These are phyloP conservation scores for Psilocybe sp. DNA, from an alignment of 768 basidiomycete genomes.

Conservation along the genomic window DNA sequence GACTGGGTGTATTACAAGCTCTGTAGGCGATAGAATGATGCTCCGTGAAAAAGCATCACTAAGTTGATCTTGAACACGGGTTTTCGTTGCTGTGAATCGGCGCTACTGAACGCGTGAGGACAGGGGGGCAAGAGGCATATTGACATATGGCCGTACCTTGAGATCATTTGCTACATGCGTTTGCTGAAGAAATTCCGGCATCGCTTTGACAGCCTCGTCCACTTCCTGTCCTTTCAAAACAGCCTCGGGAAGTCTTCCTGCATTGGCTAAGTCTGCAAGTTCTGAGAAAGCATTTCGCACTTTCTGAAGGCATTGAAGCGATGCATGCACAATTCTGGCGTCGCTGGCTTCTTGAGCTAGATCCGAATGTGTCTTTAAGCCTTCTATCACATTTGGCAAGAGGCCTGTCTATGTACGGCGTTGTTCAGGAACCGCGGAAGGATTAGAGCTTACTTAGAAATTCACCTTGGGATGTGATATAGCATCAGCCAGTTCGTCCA, in stretches of 20 bases:
- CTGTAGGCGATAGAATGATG: constrained; percentile 46
- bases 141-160: constrained; percentile 39
- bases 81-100: constrained; percentile 50
- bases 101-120: constrained; percentile 35
- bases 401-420: constrained; percentile 56
- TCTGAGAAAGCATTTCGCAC: constrained; percentile 46
- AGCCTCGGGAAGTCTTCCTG: constrained; percentile 65
- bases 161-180: constrained; percentile 54
- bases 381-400: constrained; percentile 52
- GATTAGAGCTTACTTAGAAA: background rate
- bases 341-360: constrained; percentile 64
- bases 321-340: constrained; percentile 45
- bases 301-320: constrained; percentile 51
- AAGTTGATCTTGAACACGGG: constrained; percentile 69
- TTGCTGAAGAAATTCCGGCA: constrained; percentile 49
- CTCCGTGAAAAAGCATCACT: constrained; percentile 64
- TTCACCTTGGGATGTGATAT: constrained; percentile 62
- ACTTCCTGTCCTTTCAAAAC: constrained; percentile 42
- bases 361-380: constrained; percentile 56
- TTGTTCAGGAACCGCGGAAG: background rate
- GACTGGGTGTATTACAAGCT: constrained; percentile 46
- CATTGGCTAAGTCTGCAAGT: constrained; percentile 44
- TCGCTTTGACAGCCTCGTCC: constrained; percentile 39
- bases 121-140: constrained; percentile 2
- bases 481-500: constrained; percentile 45